Conservation (phyloP, 805 yeast species). For the Wickerhamomyces ciferrii region DNA sequence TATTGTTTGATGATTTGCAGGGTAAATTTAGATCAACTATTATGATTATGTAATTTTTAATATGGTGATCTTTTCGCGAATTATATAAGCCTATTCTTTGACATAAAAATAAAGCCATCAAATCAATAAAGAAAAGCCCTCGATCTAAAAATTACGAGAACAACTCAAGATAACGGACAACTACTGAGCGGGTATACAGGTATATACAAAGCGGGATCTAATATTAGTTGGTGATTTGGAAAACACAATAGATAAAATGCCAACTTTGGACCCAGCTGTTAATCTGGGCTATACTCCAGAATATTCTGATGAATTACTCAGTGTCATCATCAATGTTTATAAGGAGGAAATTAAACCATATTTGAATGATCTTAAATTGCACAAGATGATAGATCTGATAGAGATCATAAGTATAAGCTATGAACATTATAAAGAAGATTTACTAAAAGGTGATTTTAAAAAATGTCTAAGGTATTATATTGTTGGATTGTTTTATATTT, state of each 20-base stretch:
- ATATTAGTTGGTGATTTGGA: not conserved
- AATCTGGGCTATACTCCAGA: conserved; percentile 28
- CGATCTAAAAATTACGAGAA: too few relatives aligned
- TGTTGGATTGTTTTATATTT: conserved; percentile 31
- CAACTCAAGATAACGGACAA: too few relatives aligned
- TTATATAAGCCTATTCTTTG: too few relatives aligned
- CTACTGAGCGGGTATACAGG: not conserved
- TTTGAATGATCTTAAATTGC: conserved; percentile 25
- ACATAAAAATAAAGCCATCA: too few relatives aligned
- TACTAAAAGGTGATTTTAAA: conserved; percentile 14
- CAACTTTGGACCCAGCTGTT: not conserved
- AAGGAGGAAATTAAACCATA: conserved; percentile 26
- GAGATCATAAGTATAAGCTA: conserved; percentile 30
- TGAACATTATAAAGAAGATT: conserved; percentile 24
- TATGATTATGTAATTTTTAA: too few relatives aligned
- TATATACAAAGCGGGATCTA: not conserved
- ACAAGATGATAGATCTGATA: conserved; percentile 30
- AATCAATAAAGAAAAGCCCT: too few relatives aligned
- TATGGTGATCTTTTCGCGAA: too few relatives aligned
- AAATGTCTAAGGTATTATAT: conserved; percentile 28
- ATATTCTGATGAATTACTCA: conserved; percentile 30
- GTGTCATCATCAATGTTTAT: conserved; percentile 24
- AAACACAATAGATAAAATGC: not conserved
- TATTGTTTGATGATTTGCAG: too few relatives aligned
- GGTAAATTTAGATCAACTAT: too few relatives aligned